Base-by-base conservation (phyloP, 2,329 filamentous ascomycete genomes). In the Plenodomus tracheiphilus region DNA sequence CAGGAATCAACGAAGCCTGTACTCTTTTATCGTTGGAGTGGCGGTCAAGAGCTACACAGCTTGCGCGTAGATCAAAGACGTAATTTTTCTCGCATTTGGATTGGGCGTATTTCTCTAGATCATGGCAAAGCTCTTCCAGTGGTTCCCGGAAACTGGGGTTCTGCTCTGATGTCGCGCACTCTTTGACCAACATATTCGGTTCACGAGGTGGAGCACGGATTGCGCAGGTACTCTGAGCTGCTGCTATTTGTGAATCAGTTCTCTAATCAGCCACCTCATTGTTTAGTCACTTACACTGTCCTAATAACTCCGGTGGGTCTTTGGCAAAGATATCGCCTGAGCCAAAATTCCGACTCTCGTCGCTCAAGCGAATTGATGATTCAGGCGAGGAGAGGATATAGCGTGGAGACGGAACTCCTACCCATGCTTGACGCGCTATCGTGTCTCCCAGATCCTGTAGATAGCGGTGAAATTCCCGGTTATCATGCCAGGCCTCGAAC, bases 391-490 rank as follows among this genome's bases (percentile, higher is more conserved):
- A 20, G 21, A 40, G 38, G 21, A 2, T 3, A 25, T 43, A 49
- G 7, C 7, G 45, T 15, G 40, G 39, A 19, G 5, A 10, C 5
- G 30, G 17, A 8, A 59, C 38, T 1, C 13, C 2, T 1, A 39
- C 10, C 11, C 40, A 42, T 4, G 1, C 16, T 28, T 63, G 55
- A 22, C n/a, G 49, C 38, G 46, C 49, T 2, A 63, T 15, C 40
- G 21, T 16, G 34, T 50, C 34, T 18, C 40, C 43, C 44, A 68
- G 0, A 22, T 55, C 11, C 63, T 52, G 21, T 40, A 69, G 51
- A 42, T 70, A 70, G 3, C 50, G 2, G 18, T 47, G 18, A 72
- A 81, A 57, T 73, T 58, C 0, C 69, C 73, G 17, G 79, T 68
- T 17, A 77, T 63, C 17, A 77, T 48, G 54, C 62, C 65, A 68